A percentile compares a stretch with the other conserved stretches of the same genome.
These are phyloP conservation scores for Xylaria telfairii DNA, from an alignment of 495 filamentous ascomycete genomes.

Conservation along the genomic window DNA sequence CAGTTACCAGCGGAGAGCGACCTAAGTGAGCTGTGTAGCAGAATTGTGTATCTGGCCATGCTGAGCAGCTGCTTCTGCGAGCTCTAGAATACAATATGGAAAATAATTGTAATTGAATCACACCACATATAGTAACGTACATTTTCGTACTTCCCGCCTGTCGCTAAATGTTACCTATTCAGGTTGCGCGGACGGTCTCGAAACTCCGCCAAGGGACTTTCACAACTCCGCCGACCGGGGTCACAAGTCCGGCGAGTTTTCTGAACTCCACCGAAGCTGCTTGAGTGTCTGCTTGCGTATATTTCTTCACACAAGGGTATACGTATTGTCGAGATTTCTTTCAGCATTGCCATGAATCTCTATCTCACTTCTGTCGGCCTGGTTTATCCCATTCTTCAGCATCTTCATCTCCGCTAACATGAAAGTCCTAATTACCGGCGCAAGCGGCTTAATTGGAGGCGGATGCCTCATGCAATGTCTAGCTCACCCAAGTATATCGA, in stretches of 20 bases:
- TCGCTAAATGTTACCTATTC: background rate
- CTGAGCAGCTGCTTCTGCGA: background rate
- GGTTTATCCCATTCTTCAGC: background rate
- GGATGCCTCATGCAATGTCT: slow-evolving; percentile 32
- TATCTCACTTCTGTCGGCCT: background rate
- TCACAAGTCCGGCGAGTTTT: background rate
- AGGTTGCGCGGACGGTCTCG: background rate
- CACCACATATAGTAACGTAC: background rate
- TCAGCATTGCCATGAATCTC: background rate
- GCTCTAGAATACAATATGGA: background rate
- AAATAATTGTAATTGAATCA: background rate
- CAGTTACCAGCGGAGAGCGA: background rate
- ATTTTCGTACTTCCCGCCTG: background rate
- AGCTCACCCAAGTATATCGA: slow-evolving; percentile 31
- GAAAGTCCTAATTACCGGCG: slow-evolving; percentile 37
- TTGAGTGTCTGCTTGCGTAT: background rate
- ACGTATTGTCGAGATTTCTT: background rate
- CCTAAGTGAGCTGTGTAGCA: background rate
- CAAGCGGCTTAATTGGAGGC: slow-evolving; percentile 34
- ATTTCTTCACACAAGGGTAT: background rate
- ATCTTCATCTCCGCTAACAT: slow-evolving; percentile 17
- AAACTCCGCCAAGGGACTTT: background rate
- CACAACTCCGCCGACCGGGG: slow-evolving; percentile 20
- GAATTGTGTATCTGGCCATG: background rate
- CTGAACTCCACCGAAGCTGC: slow-evolving; percentile 2